These are phyloP conservation scores for Senna tora DNA, from an alignment of 306 rosid species.

Conservation along the genomic window DNA sequence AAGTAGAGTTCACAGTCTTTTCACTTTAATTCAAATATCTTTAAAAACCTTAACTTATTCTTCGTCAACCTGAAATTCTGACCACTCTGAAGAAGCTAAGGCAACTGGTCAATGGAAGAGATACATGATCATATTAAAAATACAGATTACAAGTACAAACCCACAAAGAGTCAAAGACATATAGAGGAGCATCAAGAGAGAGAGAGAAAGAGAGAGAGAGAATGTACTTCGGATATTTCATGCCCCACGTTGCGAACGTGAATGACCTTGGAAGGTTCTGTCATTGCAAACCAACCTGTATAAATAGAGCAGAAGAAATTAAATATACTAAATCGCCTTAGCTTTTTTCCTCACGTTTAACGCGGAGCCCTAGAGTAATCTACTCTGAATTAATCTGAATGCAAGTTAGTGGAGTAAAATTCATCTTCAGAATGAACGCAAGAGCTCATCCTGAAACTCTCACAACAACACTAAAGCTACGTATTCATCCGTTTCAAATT, in stretches of 20 bases:
- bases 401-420: neutral
- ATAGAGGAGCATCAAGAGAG: neutral
- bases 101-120: neutral
- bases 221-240: slow-evolving; percentile 82
- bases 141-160: slow-evolving; percentile 14
- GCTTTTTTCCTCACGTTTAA: neutral
- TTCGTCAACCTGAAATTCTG: neutral
- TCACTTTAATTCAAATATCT: neutral
- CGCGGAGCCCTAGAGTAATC: neutral
- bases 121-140: slow-evolving; percentile 18
- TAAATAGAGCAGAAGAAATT: slow-evolving; percentile 3
- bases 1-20: slow-evolving; percentile 15
- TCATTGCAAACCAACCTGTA: slow-evolving; percentile 63
- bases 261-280: slow-evolving; percentile 95
- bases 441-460: slow-evolving; percentile 21
- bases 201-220: slow-evolving; percentile 31
- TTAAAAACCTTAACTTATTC: neutral
- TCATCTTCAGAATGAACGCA: slow-evolving; percentile 7
- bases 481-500: slow-evolving; percentile 10
- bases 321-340: neutral
- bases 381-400: neutral
- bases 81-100: slow-evolving; percentile 13
- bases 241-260: slow-evolving; percentile 98
- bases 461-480: neutral
- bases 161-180: no score